These are phyloP conservation scores for Polyplosphaeria fusca DNA, from an alignment of 495 filamentous ascomycete species.

Conservation along the genomic window DNA sequence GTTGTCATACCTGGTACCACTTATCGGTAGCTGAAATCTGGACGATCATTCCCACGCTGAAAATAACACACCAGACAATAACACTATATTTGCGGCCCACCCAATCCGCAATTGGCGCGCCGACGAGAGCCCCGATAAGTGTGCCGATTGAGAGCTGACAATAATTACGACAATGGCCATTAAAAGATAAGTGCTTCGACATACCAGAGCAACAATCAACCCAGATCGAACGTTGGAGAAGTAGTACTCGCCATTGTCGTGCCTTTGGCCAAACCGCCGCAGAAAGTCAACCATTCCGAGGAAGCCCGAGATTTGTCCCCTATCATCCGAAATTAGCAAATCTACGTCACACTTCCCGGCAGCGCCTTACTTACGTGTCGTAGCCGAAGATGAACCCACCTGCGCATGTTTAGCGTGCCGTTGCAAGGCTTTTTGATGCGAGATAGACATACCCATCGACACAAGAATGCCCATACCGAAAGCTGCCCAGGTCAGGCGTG, in stretches of 20 bases:
- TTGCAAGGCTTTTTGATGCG: neutral
- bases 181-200: no score
- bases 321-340: no score
- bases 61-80: constrained; percentile 18
- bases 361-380: constrained; percentile 41
- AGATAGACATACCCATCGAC: constrained; percentile 4
- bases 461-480: constrained; percentile 1
- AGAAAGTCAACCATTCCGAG: constrained; percentile 29
- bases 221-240: constrained; percentile 6
- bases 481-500: neutral
- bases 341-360: no score
- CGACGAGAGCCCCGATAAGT: constrained; percentile 26
- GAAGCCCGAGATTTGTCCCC: constrained; percentile 41
- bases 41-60: constrained; percentile 30
- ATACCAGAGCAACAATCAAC: constrained; percentile 15
- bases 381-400: constrained; percentile 43
- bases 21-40: constrained; percentile 25
- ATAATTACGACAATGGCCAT: no score
- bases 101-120: constrained; percentile 18
- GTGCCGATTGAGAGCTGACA: constrained; percentile 26
- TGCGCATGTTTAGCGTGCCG: constrained; percentile 32
- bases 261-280: constrained; percentile 13
- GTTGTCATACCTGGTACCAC: constrained; percentile 20
- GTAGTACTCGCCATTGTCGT: constrained; percentile 2
- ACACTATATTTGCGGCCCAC: constrained; percentile 25